These are phyloP conservation scores for Fusarium tricinctum DNA, from an alignment of 2,329 filamentous ascomycete species.

Conservation along the genomic window DNA sequence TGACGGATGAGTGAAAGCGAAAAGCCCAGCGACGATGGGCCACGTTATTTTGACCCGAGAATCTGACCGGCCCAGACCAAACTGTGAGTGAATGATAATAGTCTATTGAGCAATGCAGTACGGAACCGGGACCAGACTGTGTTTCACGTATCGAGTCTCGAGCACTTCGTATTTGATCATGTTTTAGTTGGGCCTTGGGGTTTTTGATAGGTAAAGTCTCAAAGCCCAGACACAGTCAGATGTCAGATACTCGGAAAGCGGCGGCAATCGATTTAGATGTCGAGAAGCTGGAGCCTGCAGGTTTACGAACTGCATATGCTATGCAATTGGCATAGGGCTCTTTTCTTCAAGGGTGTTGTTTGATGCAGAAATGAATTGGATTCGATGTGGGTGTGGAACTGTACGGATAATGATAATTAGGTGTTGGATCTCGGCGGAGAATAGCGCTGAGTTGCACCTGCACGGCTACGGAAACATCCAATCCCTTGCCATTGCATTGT, in stretches of 20 bases:
- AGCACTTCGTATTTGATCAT: slow-evolving; percentile 14
- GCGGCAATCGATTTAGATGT: not conserved
- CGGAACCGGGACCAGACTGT: not conserved
- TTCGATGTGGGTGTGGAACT: not conserved
- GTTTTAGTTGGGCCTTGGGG: slow-evolving; percentile 7
- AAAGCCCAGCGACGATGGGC: not conserved
- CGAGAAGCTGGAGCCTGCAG: not conserved
- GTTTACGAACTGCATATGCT: not conserved
- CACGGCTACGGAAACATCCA: not conserved
- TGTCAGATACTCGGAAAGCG: slow-evolving; percentile 1
- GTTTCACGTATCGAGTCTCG: slow-evolving; percentile 4
- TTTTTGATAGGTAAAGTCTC: not conserved
- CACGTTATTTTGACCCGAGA: slow-evolving; percentile 22
- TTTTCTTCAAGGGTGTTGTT: not conserved
- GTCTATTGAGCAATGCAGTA: not conserved
- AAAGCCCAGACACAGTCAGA: not conserved
- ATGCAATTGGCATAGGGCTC: not conserved
- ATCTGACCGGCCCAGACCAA: slow-evolving; percentile 4
- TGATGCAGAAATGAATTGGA: slow-evolving; percentile 4
- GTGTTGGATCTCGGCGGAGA: slow-evolving; percentile 29
- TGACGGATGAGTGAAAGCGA: not conserved
- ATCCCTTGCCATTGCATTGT: slow-evolving; percentile 23
- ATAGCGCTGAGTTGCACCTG: slow-evolving; percentile 23
- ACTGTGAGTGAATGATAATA: slow-evolving; percentile 17
- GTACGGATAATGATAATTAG: not conserved